Base-by-base conservation (phyloP, 495 filamentous ascomycete species). In the Podospora pseudoanserina region DNA sequence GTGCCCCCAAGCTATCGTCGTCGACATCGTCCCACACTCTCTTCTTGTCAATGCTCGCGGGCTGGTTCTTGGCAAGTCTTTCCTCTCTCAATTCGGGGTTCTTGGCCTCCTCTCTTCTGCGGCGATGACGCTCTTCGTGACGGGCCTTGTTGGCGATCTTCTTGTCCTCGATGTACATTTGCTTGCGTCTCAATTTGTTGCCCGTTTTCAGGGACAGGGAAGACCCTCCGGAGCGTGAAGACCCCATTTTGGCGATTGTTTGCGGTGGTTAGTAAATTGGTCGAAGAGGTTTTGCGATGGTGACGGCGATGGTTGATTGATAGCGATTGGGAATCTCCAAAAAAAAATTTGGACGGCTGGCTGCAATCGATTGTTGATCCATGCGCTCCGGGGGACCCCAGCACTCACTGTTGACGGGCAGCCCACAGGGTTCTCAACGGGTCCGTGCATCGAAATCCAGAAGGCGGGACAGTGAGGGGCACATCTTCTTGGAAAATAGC, bases 11-110 rank as follows among this genome's bases (percentile, higher is more conserved):
- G 71, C 87, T 85, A 70, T 91, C 92, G 59, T 90, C 89, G 66
- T 91, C 91, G n/a, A 90, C 87, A 54, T 96, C 91, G 73, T 98
- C 95, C 94, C 94, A 99, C 63, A 92, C 87, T 75, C 95, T 82
- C 84, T 97, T 97, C 60, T 88, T 86, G 69, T 98, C 95, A 26
- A 97, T 86, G 2, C 92, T 97, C 54, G 87, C 75, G 2, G 95
- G 92, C 54, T 93, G 83, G 80, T 97, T 98, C 70, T 84, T 86
- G 69, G 83, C 87, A 61, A 92, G 81, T 71, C 95, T 85, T 64
- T 89, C 85, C 64, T 86, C 86, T 63, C 86, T 85, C 62, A 97
- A 77, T 57, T 85, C 83, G n/a, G 95, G 94, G 71, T 97, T 86
- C 77, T 88, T 90, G 70, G 88, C 86, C 79, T 99, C 95, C 75